Base-by-base conservation (phyloP, 495 filamentous ascomycete genomes). In the Cryomyces minteri region DNA sequence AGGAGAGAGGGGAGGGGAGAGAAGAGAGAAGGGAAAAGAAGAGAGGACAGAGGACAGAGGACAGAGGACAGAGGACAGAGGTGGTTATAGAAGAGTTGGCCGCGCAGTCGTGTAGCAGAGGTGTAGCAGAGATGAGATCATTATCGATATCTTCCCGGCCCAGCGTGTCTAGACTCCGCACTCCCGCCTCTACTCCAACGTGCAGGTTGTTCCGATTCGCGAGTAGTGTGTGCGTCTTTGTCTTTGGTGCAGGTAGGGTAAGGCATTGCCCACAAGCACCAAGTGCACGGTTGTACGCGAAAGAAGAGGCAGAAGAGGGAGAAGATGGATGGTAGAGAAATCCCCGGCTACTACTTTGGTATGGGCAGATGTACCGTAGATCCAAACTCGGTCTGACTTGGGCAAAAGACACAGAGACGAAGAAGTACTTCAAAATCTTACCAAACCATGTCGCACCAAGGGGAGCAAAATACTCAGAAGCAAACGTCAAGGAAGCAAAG, bases 361-460 rank as follows among this genome's bases (percentile, higher is more conserved):
- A 43, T 46, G 58, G 52, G 31, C 8, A 5, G 18, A 3, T 38
- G 9, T 38, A 8, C 29, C 43, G 6, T 5, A 6, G 29, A 43
- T 12, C 14, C 12, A 41, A 41, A 12, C 18, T 39, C 18, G 2
- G 18, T 25, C 18, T 25, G 18, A 25, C 18, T 1, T n/a, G 0
- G 25, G 11, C 43, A 12, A 7, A 30, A 71, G 73, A 76, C 52
- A 49, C 54, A 10, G 68, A 70, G 34, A 74, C 72, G 55, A 68
- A 68, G 40, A 76, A 73, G 45, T 77, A 77, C 51, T 77, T 76
- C 56, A 65, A 64, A 32, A 69, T 76, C 44, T 62, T 65, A 40
- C 58, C 67, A 25, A 65, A 66, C 48, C 70, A 74, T 56, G 55
- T 57, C 29, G 71, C 66, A 0, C 54, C 66, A 10, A 48, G 58